phyloP scores from a whole-genome alignment of 805 yeast genomes.

The Yamadazyma tumulicola region DNA sequence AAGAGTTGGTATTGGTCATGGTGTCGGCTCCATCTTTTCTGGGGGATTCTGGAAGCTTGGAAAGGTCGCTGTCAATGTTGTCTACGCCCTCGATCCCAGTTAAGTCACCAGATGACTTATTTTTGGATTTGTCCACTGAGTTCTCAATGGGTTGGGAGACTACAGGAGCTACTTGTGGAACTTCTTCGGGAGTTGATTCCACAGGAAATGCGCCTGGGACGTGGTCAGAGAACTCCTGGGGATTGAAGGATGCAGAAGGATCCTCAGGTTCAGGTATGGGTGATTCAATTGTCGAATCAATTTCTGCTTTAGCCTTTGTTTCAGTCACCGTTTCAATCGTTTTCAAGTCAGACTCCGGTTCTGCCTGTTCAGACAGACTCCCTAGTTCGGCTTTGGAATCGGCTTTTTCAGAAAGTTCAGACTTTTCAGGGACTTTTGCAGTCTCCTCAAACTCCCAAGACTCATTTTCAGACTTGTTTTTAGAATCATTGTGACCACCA shows the following conservation, averaged over 20 bases:
- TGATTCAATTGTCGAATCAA: no score
- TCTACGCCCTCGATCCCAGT: conserved; percentile 24
- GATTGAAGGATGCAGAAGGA: no score
- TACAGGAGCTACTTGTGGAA: not conserved
- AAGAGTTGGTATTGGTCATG: conserved; percentile 31
- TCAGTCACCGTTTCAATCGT: not conserved
- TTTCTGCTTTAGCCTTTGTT: not conserved
- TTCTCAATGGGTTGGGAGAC: conserved; percentile 7
- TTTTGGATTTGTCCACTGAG: conserved; percentile 23
- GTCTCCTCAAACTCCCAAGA: no score
- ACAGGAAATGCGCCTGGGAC: not conserved
- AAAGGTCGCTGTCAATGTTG: conserved; percentile 5
- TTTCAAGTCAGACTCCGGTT: no score
- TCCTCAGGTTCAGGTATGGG: no score
- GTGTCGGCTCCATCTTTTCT: conserved; percentile 13
- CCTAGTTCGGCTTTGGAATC: not conserved
- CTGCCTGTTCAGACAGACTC: no score
- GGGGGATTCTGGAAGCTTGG: not conserved
- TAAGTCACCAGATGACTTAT: conserved; percentile 23
- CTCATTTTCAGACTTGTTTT: not conserved
- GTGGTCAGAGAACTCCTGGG: not conserved
- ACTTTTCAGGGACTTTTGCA: not conserved
- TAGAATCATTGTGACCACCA: not conserved
- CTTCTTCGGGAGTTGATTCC: not conserved
- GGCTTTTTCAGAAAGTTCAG: not conserved